phyloP scores from a whole-genome alignment of 1,139 yeast genomes.

The Saccharomyces hybrid region DNA sequence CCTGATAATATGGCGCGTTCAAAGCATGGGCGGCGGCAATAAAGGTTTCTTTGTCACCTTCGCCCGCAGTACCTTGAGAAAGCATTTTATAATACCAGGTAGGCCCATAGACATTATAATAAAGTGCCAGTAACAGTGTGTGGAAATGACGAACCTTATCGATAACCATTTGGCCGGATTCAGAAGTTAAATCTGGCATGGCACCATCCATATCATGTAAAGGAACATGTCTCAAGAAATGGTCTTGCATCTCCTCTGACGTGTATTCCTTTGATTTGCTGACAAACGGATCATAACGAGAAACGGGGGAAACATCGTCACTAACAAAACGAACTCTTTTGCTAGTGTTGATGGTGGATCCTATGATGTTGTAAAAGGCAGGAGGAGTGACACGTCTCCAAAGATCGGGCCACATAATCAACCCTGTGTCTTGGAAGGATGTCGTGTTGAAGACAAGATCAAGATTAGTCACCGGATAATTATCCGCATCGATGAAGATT shows the following conservation, averaged over 20 bases:
- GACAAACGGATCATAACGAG: constrained; percentile 13
- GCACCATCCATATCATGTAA: constrained; percentile 50
- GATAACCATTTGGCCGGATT: constrained; percentile 51
- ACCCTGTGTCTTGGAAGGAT: constrained; percentile 31
- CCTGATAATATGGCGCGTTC: constrained; percentile 47
- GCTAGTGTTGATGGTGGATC: constrained; percentile 31
- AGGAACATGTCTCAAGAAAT: constrained; percentile 24
- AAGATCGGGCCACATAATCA: constrained; percentile 64
- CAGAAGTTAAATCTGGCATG: constrained; percentile 53
- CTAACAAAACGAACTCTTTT: constrained; percentile 20
- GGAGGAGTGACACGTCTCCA: constrained; percentile 64
- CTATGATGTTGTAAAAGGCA: constrained; percentile 48
- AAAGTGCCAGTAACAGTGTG: constrained; percentile 45
- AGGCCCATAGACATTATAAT: constrained; percentile 51
- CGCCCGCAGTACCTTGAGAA: constrained; percentile 54
- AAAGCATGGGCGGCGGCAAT: constrained; percentile 52
- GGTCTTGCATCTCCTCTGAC: constrained; percentile 5
- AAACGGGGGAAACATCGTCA: constrained; percentile 24
- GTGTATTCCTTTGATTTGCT: constrained; percentile 2
- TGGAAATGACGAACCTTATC: constrained; percentile 45
- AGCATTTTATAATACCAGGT: constrained; percentile 45
- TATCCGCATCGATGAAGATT: constrained; percentile 60
- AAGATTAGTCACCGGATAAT: constrained; percentile 50
- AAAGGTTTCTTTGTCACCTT: constrained; percentile 59
- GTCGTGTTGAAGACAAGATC: constrained; percentile 41